These are phyloP conservation scores for Odontarrhena argentea DNA, from an alignment of 345 rosid genomes.

Conservation along the genomic window DNA sequence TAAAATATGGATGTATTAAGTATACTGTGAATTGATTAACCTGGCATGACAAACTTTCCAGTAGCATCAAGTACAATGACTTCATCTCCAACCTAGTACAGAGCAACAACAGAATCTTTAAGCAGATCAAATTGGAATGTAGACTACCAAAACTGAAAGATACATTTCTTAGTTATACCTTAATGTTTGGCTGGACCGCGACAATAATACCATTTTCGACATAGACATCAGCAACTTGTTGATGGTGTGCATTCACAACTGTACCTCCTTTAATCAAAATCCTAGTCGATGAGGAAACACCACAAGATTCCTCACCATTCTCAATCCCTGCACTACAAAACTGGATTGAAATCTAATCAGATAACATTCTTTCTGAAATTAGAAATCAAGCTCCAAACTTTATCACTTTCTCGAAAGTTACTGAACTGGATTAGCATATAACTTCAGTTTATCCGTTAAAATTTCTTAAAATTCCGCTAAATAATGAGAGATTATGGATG, in stretches of 20 bases:
- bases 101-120: slow-evolving; percentile 17
- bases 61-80: slow-evolving; percentile 84
- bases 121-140: slow-evolving; percentile 1
- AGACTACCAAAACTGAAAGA: background rate
- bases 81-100: slow-evolving; percentile 80
- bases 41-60: slow-evolving; percentile 97
- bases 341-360: slow-evolving; percentile 42
- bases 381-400: slow-evolving; percentile 10
- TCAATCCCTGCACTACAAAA: slow-evolving; percentile 61
- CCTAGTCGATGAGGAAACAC: slow-evolving; percentile 56
- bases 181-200: slow-evolving; percentile 70
- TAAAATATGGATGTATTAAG: background rate
- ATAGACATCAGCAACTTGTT: slow-evolving; percentile 84
- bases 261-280: slow-evolving; percentile 86
- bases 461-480: background rate
- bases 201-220: slow-evolving; percentile 79
- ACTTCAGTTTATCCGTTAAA: background rate
- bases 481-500: slow-evolving; percentile 4
- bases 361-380: slow-evolving; percentile 2
- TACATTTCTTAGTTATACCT: slow-evolving; percentile 39
- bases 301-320: slow-evolving; percentile 50
- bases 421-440: background rate
- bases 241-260: slow-evolving; percentile 85
- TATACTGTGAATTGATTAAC: slow-evolving; percentile 41
- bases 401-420: slow-evolving; percentile 3